Conservation (phyloP, 2,329 filamentous ascomycete species). For the Aspergillus sp. region DNA sequence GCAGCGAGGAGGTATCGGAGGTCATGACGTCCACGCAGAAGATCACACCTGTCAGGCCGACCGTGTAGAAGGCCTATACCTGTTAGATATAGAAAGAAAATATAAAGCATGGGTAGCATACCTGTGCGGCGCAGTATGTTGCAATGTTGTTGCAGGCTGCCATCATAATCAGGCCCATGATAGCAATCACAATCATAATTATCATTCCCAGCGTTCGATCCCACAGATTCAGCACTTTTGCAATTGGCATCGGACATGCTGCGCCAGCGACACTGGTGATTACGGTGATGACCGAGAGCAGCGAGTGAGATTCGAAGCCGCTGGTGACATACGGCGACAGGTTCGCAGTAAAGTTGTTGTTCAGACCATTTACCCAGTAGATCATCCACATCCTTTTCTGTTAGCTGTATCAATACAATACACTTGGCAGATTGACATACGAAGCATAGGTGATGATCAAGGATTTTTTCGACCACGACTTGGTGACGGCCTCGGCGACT, state of each 20-base stretch:
- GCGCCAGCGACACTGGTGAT: slow-evolving; percentile 57
- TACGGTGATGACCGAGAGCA: slow-evolving; percentile 54
- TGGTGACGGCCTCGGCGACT: slow-evolving; percentile 45
- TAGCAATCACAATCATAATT: slow-evolving; percentile 48
- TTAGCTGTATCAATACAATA: neutral
- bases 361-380: slow-evolving; percentile 44
- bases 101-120: neutral
- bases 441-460: slow-evolving; percentile 39
- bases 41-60: slow-evolving; percentile 45
- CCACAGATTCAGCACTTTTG: slow-evolving; percentile 63
- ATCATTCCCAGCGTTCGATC: slow-evolving; percentile 59
- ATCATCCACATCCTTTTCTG: slow-evolving; percentile 41
- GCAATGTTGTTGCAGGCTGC: slow-evolving; percentile 61
- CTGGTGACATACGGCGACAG: slow-evolving; percentile 54
- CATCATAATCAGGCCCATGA: slow-evolving; percentile 60
- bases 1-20: slow-evolving; percentile 60
- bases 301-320: slow-evolving; percentile 53
- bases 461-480: slow-evolving; percentile 43
- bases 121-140: slow-evolving; percentile 62
- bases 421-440: slow-evolving; percentile 26
- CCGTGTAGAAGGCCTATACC: neutral
- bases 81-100: neutral
- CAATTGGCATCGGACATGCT: slow-evolving; percentile 58
- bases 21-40: slow-evolving; percentile 60
- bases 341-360: slow-evolving; percentile 38